phyloP scores from a whole-genome alignment of 345 rosid genomes.

The Aurinia saxatilis region DNA sequence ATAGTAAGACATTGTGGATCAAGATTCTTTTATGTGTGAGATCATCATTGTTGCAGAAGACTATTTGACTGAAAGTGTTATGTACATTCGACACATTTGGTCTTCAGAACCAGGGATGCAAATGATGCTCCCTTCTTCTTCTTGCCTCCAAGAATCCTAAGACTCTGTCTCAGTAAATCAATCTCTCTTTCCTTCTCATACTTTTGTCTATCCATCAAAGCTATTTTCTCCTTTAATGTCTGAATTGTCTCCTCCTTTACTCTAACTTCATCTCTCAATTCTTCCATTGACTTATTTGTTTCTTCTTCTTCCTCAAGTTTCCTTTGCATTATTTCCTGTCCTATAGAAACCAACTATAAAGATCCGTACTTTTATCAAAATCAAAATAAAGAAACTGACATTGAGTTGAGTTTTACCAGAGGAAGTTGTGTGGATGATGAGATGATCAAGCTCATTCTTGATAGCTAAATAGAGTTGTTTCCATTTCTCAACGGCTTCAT shows the following conservation, averaged over 20 bases:
- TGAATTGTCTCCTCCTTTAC: conserved; percentile 45
- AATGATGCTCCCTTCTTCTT: conserved; percentile 9
- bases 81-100: conserved; percentile 27
- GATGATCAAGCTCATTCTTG: conserved; percentile 80
- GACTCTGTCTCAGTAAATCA: conserved; percentile 68
- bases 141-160: conserved; percentile 44
- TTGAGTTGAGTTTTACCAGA: conserved; percentile 19
- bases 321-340: conserved; percentile 36
- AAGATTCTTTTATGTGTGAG: conserved; percentile 1
- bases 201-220: conserved; percentile 40
- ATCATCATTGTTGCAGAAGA: conserved; percentile 12
- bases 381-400: neutral
- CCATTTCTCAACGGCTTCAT: conserved; percentile 82
- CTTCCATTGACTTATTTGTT: conserved; percentile 28
- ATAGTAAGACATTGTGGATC: conserved; percentile 9
- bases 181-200: conserved; percentile 48
- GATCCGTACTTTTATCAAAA: neutral
- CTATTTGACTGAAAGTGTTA: conserved; percentile 16
- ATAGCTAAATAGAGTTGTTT: conserved; percentile 77
- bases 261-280: conserved; percentile 50
- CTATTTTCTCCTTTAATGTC: conserved; percentile 32
- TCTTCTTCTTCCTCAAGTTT: conserved; percentile 41
- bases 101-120: conserved; percentile 11
- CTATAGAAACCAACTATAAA: conserved; percentile 19
- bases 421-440: conserved; percentile 52